Percentiles rank a stretch among this genome's conserved stretches.
These are phyloP conservation scores for Kodamaea kakaduensis DNA, from an alignment of 805 yeast genomes.

Conservation along the genomic window DNA sequence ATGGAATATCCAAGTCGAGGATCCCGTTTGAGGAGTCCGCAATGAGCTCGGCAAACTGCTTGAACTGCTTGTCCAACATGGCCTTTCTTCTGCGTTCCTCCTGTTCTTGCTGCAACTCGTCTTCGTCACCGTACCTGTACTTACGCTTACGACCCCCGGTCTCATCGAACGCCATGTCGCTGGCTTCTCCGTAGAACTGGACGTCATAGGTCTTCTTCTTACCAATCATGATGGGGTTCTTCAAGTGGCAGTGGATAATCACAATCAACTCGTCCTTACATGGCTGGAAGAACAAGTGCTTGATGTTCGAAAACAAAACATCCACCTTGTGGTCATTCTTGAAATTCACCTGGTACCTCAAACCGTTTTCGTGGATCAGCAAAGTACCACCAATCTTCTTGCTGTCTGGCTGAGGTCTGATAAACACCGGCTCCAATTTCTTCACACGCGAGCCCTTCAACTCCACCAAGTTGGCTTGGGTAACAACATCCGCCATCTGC, in stretches of 20 bases:
- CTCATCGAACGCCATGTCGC: slow-evolving; percentile 94
- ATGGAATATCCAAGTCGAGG: slow-evolving; percentile 87
- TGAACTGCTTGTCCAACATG: slow-evolving; percentile 87
- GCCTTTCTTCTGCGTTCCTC: slow-evolving; percentile 94
- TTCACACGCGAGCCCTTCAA: slow-evolving; percentile 78
- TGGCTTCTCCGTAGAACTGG: slow-evolving; percentile 94
- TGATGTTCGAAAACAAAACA: slow-evolving; percentile 82
- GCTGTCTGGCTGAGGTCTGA: slow-evolving; percentile 96
- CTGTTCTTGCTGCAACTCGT: slow-evolving; percentile 96
- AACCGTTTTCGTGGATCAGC: slow-evolving; percentile 93
- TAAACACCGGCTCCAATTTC: slow-evolving; percentile 81
- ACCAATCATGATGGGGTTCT: slow-evolving; percentile 91
- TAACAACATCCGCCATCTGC: slow-evolving; percentile 89
- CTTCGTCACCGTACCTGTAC: slow-evolving; percentile 94
- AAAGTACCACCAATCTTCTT: slow-evolving; percentile 89
- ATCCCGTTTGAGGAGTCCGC: slow-evolving; percentile 82
- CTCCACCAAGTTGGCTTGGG: slow-evolving; percentile 84
- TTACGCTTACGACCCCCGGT: slow-evolving; percentile 90
- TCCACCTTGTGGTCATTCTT: slow-evolving; percentile 85
- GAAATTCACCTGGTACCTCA: slow-evolving; percentile 84
- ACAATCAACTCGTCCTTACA: slow-evolving; percentile 93
- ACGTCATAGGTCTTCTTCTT: slow-evolving; percentile 93
- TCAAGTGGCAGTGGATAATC: slow-evolving; percentile 86
- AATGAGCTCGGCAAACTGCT: slow-evolving; percentile 81
- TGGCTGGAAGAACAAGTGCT: slow-evolving; percentile 93